These are phyloP conservation scores for Apiotrichum akiyoshidainum DNA, from an alignment of 1,284 basidiomycete genomes.

Conservation along the genomic window DNA sequence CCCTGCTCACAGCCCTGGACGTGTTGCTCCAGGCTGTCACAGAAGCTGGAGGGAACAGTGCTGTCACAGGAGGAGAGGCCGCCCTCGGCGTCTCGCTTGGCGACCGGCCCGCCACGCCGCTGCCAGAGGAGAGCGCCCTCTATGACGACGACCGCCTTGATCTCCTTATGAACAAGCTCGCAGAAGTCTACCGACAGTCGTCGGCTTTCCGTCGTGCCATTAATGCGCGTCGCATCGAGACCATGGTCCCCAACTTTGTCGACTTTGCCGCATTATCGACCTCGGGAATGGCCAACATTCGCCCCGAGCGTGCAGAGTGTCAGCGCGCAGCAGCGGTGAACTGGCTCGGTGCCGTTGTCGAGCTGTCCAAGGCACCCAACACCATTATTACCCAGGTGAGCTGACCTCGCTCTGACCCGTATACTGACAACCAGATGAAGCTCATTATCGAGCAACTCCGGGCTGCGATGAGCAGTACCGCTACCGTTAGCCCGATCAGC, in stretches of 20 bases:
- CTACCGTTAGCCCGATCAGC: too few species aligned
- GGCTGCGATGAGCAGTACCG: not conserved
- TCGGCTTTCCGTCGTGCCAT: slow-evolving; percentile 34
- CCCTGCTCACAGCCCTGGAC: slow-evolving; percentile 40
- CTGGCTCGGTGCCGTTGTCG: slow-evolving; percentile 32
- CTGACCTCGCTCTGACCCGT: not conserved
- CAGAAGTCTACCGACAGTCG: slow-evolving; percentile 30
- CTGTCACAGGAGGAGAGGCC: not conserved
- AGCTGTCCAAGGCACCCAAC: slow-evolving; percentile 34
- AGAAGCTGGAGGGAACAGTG: slow-evolving; percentile 3
- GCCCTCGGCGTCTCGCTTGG: not conserved
- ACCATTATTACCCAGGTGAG: slow-evolving; percentile 38
- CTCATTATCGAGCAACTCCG: slow-evolving; percentile 43
- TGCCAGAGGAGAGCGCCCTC: not conserved
- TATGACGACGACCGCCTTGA: slow-evolving; percentile 29
- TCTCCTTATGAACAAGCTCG: slow-evolving; percentile 33
- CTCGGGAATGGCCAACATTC: slow-evolving; percentile 10
- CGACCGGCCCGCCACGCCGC: too few species aligned
- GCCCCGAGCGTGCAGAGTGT: slow-evolving; percentile 21
- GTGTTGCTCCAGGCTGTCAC: slow-evolving; percentile 31
- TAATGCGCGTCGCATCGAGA: slow-evolving; percentile 40
- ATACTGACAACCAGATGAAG: slow-evolving; percentile 25
- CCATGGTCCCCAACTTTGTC: slow-evolving; percentile 40
- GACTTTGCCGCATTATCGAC: slow-evolving; percentile 45
- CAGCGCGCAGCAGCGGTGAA: slow-evolving; percentile 30